Evolutionary conservation across 2,329 filamentous ascomycete species (phyloP), one percentile per base, ranked within the genome.

Genomic region (Monosporascus sp.): DNA sequence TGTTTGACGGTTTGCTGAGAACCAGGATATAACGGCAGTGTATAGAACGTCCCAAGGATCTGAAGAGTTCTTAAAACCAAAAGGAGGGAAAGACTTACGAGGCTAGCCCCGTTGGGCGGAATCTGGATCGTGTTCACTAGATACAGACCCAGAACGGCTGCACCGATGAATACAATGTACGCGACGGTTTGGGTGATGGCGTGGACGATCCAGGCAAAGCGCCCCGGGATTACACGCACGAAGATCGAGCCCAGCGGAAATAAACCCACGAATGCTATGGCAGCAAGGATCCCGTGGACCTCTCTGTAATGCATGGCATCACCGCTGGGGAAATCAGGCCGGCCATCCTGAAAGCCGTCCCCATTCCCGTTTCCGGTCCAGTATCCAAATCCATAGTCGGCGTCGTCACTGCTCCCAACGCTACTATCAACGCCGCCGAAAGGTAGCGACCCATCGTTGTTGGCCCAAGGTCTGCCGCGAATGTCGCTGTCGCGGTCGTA

Each of bases 171-270:
- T 1, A 74, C 37, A 3, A 65, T 22, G 47, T 67, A 70, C 1
- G 69, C 72, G 2, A 73, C 6, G 8, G 68, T 25, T 61, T 79
- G 75, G 14, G 68, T 63, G 2, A 65, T 17, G 15, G 63, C 75
- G 59, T 79, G 76, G 17, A 67, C 48, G 60, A 69, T 62, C 53
- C 74, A 62, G 2, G 68, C 62, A n/a, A 68, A 57, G 6, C 67
- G 63, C 5, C 72, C 68, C 0, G 70, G 68, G 0, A 73, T 31
- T 2, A 72, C 47, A 9, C 75, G 70, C 60, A 78, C 64, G 24
- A 74, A 39, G 45, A 77, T 68, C 2, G 74, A 67, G 47, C 75
- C 75, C 18, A 73, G 48, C 2, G 75, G 76, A 57, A 78, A 76
- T 18, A 78, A 57, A 20, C 71, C 58, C 11, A 71, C 72, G 52